Conservation (phyloP, 495 filamentous ascomycete species). For the Mytilinidion resinicola region DNA sequence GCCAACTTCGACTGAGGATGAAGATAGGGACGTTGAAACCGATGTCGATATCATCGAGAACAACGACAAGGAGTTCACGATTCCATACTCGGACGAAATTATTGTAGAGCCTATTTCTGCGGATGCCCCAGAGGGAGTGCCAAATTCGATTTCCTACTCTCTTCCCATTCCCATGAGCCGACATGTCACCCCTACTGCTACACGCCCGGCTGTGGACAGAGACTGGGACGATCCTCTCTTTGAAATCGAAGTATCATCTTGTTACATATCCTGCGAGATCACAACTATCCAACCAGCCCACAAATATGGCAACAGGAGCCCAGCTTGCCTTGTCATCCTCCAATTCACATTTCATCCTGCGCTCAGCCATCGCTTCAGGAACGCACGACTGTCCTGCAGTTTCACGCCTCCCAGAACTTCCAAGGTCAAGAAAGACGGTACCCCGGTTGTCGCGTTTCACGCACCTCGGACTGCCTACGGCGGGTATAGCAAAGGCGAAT, state of each 20-base stretch:
- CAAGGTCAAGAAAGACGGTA: not conserved
- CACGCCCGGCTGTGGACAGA: not conserved
- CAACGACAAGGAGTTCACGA: not conserved
- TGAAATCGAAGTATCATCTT: not conserved
- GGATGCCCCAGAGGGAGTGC: too few relatives aligned
- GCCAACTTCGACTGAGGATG: not conserved
- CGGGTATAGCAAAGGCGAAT: conserved; percentile 1
- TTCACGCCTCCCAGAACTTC: not conserved
- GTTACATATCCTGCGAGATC: conserved; percentile 3
- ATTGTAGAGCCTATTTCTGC: too few relatives aligned
- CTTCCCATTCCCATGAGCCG: not conserved
- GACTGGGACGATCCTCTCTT: not conserved
- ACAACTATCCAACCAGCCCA: not conserved
- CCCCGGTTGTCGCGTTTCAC: not conserved
- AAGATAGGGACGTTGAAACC: too few relatives aligned
- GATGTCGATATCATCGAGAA: not conserved
- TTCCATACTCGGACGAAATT: not conserved
- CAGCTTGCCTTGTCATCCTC: not conserved
- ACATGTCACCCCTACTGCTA: not conserved
- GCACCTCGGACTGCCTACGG: not conserved
- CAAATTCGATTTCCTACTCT: not conserved
- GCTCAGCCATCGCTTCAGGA: not conserved
- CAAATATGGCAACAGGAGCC: not conserved
- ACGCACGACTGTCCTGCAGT: not conserved
- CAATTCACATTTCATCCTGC: conserved; percentile 3